These are phyloP conservation scores for Mrakia gelida DNA, from an alignment of 768 basidiomycete species.

Conservation along the genomic window DNA sequence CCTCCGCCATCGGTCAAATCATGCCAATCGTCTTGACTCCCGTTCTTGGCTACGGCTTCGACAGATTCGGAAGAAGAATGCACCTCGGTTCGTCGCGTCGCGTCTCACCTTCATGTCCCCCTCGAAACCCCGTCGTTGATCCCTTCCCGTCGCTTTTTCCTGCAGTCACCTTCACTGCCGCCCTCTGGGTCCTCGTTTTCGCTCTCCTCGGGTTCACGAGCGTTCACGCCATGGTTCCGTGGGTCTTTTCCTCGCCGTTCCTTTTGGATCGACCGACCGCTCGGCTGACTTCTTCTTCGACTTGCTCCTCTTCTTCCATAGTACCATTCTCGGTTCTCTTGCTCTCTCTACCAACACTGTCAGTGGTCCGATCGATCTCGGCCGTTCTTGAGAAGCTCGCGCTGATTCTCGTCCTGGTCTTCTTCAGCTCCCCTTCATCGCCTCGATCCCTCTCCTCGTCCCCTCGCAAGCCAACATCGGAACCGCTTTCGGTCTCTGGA, in stretches of 20 bases:
- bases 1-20: slow-evolving; percentile 39
- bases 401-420: slow-evolving; percentile 40
- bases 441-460: slow-evolving; percentile 37
- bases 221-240: slow-evolving; percentile 41
- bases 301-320: neutral
- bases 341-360: slow-evolving; percentile 39
- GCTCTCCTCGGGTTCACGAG: slow-evolving; percentile 39
- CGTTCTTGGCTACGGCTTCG: slow-evolving; percentile 40
- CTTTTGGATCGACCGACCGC: neutral
- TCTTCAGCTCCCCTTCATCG: slow-evolving; percentile 9
- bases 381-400: slow-evolving; percentile 25
- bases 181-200: slow-evolving; percentile 42
- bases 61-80: slow-evolving; percentile 41
- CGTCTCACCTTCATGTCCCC: neutral
- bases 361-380: no score
- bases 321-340: slow-evolving; percentile 38
- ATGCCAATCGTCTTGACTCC: slow-evolving; percentile 44
- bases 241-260: neutral
- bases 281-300: neutral
- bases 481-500: slow-evolving; percentile 23
- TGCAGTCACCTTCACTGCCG: slow-evolving; percentile 33
- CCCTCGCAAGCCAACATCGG: slow-evolving; percentile 16
- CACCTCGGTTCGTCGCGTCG: slow-evolving; percentile 28
- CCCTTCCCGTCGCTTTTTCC: slow-evolving; percentile 31
- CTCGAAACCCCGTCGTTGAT: neutral